Evolutionary conservation across 78 protist genomes (phyloP).

Genomic region (Dictyostelium brefeldianum): DNA sequence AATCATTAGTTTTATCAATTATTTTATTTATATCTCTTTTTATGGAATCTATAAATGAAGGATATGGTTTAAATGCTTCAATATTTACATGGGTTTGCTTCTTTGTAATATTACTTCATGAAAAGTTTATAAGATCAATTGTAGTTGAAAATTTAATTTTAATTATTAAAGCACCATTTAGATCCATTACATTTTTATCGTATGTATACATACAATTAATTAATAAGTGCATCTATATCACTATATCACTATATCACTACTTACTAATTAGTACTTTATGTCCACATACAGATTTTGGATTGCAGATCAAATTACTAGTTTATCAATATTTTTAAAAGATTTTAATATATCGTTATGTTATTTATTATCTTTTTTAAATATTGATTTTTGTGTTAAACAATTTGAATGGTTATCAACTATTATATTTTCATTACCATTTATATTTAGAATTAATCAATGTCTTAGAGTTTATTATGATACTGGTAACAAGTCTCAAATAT

Average conservation of each 20-base stretch:
- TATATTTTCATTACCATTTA: constrained; percentile 1
- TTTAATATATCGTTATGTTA: constrained; percentile 14
- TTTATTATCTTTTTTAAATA: constrained; percentile 10
- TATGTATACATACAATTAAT: neutral
- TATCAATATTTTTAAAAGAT: constrained; percentile 40
- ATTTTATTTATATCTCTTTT: neutral
- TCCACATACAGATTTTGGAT: constrained; percentile 43
- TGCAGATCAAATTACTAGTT: constrained; percentile 41
- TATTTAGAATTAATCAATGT: constrained; percentile 24
- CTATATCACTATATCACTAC: too few species aligned
- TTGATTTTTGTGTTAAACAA: neutral
- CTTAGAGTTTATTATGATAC: constrained; percentile 30
- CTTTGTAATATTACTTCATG: neutral
- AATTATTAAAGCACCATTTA: constrained; percentile 2
- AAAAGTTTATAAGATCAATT: neutral
- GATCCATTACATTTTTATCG: constrained; percentile 23
- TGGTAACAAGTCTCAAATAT: constrained; percentile 9
- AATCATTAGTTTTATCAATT: neutral
- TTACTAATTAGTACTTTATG: too few species aligned
- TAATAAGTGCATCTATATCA: too few species aligned
- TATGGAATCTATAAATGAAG: neutral
- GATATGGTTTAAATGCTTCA: neutral
- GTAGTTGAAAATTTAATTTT: neutral
- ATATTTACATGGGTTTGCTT: neutral
- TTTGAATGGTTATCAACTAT: constrained; percentile 6